These are phyloP conservation scores for Coemansia umbellata DNA, from an alignment of 192 early-diverging fungal species.

Conservation along the genomic window DNA sequence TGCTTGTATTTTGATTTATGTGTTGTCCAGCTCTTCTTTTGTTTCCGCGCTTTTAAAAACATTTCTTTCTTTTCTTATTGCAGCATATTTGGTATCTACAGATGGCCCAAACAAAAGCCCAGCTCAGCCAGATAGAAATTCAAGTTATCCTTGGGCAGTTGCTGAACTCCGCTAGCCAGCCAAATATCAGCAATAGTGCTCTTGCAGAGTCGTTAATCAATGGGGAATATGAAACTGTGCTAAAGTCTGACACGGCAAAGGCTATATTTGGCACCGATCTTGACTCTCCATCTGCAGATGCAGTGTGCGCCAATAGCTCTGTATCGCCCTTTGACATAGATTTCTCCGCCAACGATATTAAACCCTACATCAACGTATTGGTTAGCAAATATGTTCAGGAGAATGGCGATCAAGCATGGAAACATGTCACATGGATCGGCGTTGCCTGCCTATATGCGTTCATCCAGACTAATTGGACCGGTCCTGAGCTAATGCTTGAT, in stretches of 20 bases:
- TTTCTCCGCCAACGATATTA: constrained; percentile 42
- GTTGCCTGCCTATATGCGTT: constrained; percentile 75
- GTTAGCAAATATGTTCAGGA: constrained; percentile 5
- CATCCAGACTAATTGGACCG: constrained; percentile 86
- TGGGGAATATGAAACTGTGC: constrained; percentile 52
- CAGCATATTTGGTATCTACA: too few relatives aligned
- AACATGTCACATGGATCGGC: constrained; percentile 50
- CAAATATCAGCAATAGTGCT: background rate
- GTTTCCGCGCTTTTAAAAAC: too few relatives aligned
- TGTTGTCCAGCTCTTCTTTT: too few relatives aligned
- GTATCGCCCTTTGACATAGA: constrained; percentile 32
- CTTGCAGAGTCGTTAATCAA: constrained; percentile 15
- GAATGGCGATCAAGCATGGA: constrained; percentile 12
- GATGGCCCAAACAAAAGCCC: background rate
- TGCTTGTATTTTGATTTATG: too few relatives aligned
- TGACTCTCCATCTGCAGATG: constrained; percentile 4
- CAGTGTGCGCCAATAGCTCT: background rate
- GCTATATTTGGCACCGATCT: constrained; percentile 55
- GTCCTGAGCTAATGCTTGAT: constrained; percentile 66
- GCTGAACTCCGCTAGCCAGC: background rate
- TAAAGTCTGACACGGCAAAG: constrained; percentile 44
- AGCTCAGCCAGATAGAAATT: constrained; percentile 6
- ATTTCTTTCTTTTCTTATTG: too few relatives aligned
- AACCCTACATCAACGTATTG: constrained; percentile 24
- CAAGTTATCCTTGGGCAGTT: constrained; percentile 28